Conservation (phyloP, 805 yeast genomes). For the Candida easanensis region DNA sequence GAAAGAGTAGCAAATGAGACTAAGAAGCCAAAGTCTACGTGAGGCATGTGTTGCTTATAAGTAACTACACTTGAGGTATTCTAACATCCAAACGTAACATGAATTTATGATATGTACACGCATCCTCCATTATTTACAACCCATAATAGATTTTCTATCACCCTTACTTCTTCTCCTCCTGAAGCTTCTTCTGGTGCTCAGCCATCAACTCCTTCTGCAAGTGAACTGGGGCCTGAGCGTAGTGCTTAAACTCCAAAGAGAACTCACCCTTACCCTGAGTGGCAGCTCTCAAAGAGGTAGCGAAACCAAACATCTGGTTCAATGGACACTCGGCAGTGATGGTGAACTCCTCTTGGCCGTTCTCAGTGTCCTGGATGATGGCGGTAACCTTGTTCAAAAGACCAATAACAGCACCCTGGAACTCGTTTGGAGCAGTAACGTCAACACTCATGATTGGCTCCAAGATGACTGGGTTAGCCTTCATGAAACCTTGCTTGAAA, state of each 20-base stretch:
- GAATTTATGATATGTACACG: background rate
- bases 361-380: slow-evolving; percentile 89
- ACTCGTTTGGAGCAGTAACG: slow-evolving; percentile 92
- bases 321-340: slow-evolving; percentile 94
- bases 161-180: slow-evolving; percentile 20
- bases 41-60: no score
- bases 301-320: slow-evolving; percentile 94
- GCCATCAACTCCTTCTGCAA: slow-evolving; percentile 88
- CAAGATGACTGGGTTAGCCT: slow-evolving; percentile 80
- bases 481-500: slow-evolving; percentile 84
- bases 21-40: no score
- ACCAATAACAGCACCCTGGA: slow-evolving; percentile 92
- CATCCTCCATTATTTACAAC: background rate
- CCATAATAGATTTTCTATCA: background rate
- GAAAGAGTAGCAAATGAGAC: no score
- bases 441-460: slow-evolving; percentile 97
- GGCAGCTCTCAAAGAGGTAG: slow-evolving; percentile 90
- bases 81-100: background rate
- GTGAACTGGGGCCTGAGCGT: slow-evolving; percentile 87
- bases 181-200: slow-evolving; percentile 59
- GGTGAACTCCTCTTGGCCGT: slow-evolving; percentile 91
- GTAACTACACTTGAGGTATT: no score
- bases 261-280: slow-evolving; percentile 99
- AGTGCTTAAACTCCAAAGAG: slow-evolving; percentile 89
- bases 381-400: slow-evolving; percentile 90